Evolutionary conservation across 208 protist species (phyloP), one percentile per base, ranked within the genome.

Genomic region (Herpetomonas tarakana): DNA sequence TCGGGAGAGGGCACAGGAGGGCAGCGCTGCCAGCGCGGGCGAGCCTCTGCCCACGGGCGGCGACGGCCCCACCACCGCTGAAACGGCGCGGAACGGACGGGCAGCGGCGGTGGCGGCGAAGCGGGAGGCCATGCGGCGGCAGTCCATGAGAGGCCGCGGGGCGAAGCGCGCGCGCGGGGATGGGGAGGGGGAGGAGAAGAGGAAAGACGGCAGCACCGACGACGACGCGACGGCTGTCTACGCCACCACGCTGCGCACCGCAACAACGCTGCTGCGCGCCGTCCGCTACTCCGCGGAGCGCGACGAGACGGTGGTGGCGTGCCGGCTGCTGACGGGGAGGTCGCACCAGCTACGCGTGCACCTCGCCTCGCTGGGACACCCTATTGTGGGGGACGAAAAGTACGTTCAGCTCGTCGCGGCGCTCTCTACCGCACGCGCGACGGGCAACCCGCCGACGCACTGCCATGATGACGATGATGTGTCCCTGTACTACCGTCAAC

Each of bases 311-410:
- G 68, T 97, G 25, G 62, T 97, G 28, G 67, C 68, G 51, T 94
- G 86, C 53, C 62, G 72, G 26, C 80, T 96, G 11, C 61, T 93
- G 11, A 97, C 92, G 2, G 94, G 94, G 24, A 75, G 94, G 38
- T 97, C 94, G 12, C 94, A 98, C 66, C 94, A 98, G 63, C 81
- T 98, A 24, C 78, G 94, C 22, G 86, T 97, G n/a, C 94, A 98
- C 63, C 67, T 97, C 7, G 70, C 81, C 30, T 74, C 74, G 11
- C 57, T 98, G 0, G 91, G 92, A 0, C 82, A 93, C 56, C 92
- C 94, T 0, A 97, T 98, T 35, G 65, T 83, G 22, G 69, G 68
- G 7, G 94, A 98, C 59, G 19, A 14, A 4, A 86, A 91, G 59
- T 97, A 97, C 71, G 59, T 61, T 0, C 62, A 39, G 18, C 56